phyloP scores from a whole-genome alignment of 208 protist species.

The Crithidia thermophila region DNA sequence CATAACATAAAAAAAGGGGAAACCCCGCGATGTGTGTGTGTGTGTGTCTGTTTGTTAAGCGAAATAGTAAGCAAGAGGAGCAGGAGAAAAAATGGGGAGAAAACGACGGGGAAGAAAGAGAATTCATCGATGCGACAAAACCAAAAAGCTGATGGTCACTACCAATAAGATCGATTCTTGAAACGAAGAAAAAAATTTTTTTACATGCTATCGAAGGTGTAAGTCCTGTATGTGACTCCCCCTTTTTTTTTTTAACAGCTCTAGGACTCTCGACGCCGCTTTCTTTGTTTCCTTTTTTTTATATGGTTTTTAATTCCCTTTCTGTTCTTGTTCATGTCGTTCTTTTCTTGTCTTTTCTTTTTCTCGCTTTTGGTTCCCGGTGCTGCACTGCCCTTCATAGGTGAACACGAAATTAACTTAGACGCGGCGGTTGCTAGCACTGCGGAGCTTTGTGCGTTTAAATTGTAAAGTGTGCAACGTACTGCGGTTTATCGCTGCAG shows the following conservation, averaged over 20 bases:
- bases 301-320: not conserved
- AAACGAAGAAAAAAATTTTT: not conserved
- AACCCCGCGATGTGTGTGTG: not conserved
- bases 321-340: not conserved
- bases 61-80: too few species aligned
- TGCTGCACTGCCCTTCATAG: too few species aligned
- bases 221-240: not conserved
- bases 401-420: too few species aligned
- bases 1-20: not conserved
- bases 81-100: not conserved
- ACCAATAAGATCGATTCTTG: too few species aligned
- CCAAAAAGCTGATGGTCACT: too few species aligned
- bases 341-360: not conserved
- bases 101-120: not conserved
- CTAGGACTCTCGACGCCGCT: not conserved
- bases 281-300: not conserved
- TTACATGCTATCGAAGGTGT: not conserved
- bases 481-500: too few species aligned
- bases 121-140: too few species aligned
- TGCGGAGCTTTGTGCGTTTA: too few species aligned
- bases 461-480: too few species aligned
- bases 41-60: too few species aligned
- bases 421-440: too few species aligned
- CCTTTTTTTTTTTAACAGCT: not conserved
- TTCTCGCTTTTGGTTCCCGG: not conserved